These are phyloP conservation scores for Termitomyces sp. DNA, from an alignment of 768 basidiomycete genomes.

Conservation along the genomic window DNA sequence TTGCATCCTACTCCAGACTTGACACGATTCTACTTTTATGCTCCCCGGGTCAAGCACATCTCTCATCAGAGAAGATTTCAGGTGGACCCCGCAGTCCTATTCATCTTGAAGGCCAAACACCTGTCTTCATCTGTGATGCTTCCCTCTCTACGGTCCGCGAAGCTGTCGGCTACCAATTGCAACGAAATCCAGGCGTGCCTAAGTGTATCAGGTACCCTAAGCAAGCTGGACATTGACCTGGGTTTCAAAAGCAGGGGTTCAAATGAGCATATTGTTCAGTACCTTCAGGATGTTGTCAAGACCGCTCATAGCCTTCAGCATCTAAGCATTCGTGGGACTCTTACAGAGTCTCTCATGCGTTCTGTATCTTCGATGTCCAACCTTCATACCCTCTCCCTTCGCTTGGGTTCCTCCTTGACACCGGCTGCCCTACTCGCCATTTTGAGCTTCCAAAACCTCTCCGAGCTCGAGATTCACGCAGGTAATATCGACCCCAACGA, in stretches of 20 bases:
- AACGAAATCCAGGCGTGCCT: slow-evolving; percentile 20
- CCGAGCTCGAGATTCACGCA: slow-evolving; percentile 38
- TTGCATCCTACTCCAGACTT: slow-evolving; percentile 14
- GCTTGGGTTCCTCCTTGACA: slow-evolving; percentile 31
- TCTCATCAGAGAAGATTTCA: slow-evolving; percentile 21
- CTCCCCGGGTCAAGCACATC: slow-evolving; percentile 30
- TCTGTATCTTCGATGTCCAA: slow-evolving; percentile 25
- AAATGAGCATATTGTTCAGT: slow-evolving; percentile 17
- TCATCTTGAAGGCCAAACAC: slow-evolving; percentile 11
- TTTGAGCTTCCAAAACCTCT: slow-evolving; percentile 29
- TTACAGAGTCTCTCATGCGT: slow-evolving; percentile 21
- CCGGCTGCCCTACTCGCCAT: slow-evolving; percentile 29
- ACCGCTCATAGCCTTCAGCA: slow-evolving; percentile 25
- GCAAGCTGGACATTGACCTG: slow-evolving; percentile 31
- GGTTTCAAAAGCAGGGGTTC: slow-evolving; percentile 26
- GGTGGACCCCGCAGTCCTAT: slow-evolving; percentile 19
- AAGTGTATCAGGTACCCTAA: slow-evolving; percentile 27
- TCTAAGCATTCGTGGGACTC: slow-evolving; percentile 33
- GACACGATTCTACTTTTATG: slow-evolving; percentile 25
- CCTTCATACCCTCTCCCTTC: slow-evolving; percentile 32
- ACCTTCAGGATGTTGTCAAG: slow-evolving; percentile 22
- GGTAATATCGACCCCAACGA: slow-evolving; percentile 26
- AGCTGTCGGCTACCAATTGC: slow-evolving; percentile 22
- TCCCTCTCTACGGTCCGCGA: slow-evolving; percentile 21
- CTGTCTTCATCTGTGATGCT: slow-evolving; percentile 12